These are phyloP conservation scores for Allomyces arbusculus DNA, from an alignment of 192 early-diverging fungal species.

Conservation along the genomic window DNA sequence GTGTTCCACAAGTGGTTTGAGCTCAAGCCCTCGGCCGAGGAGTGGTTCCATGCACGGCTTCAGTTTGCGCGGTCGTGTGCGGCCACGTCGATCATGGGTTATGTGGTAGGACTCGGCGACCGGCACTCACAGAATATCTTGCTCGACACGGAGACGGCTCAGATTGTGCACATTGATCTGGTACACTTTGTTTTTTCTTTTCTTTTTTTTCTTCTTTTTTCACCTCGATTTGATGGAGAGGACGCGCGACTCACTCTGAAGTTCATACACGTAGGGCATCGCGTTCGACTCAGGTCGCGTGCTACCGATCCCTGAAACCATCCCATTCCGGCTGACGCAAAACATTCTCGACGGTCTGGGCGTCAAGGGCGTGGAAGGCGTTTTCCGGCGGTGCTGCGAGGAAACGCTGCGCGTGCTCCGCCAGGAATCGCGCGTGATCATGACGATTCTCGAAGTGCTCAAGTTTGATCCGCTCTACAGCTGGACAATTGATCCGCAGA, in stretches of 20 bases:
- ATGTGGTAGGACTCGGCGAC: constrained; percentile 80
- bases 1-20: constrained; percentile 63
- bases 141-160: constrained; percentile 56
- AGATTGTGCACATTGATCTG: constrained; percentile 86
- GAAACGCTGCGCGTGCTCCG: constrained; percentile 58
- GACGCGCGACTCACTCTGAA: too few relatives aligned
- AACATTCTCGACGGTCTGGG: constrained; percentile 83
- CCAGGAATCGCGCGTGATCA: constrained; percentile 53
- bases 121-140: constrained; percentile 84
- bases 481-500: constrained; percentile 30
- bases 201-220: too few relatives aligned
- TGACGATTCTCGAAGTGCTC: constrained; percentile 81
- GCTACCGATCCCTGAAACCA: constrained; percentile 66
- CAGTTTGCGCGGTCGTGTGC: constrained; percentile 64
- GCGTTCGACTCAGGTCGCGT: constrained; percentile 87
- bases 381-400: constrained; percentile 58
- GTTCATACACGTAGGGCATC: constrained; percentile 33
- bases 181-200: too few relatives aligned
- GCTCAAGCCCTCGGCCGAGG: constrained; percentile 39
- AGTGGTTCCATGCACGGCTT: constrained; percentile 54
- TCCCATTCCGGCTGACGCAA: constrained; percentile 78
- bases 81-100: constrained; percentile 66
- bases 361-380: constrained; percentile 52
- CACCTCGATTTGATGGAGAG: neutral
- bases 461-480: constrained; percentile 75